A percentile compares a stretch with the other conserved stretches of the same genome.
Evolutionary conservation across 2,329 filamentous ascomycete genomes (phyloP).

Genomic region (Ophiostoma novo-ulmi): DNA sequence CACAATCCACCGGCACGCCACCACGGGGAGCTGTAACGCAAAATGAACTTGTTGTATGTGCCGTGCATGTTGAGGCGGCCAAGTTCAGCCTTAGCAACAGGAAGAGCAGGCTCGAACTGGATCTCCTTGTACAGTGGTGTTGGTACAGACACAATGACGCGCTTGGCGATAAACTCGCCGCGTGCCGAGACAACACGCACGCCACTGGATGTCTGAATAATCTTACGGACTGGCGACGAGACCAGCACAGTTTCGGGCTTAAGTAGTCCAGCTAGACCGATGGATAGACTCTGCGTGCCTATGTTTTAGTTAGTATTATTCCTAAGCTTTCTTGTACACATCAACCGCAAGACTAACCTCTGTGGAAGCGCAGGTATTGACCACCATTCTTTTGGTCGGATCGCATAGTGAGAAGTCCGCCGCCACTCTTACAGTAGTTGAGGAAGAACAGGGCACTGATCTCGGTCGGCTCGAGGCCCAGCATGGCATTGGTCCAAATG

Average conservation of each 20-base stretch:
- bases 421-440: slow-evolving; percentile 50
- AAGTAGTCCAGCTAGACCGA: slow-evolving; percentile 16
- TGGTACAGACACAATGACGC: slow-evolving; percentile 25
- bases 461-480: slow-evolving; percentile 47
- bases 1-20: slow-evolving; percentile 39
- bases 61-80: slow-evolving; percentile 38
- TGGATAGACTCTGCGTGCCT: slow-evolving; percentile 35
- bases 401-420: slow-evolving; percentile 48
- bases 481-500: slow-evolving; percentile 29
- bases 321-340: background rate
- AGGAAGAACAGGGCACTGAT: slow-evolving; percentile 51
- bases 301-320: background rate
- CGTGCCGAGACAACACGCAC: slow-evolving; percentile 15
- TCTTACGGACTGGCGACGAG: slow-evolving; percentile 18
- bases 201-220: slow-evolving; percentile 14
- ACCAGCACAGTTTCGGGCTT: slow-evolving; percentile 15
- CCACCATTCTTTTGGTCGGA: slow-evolving; percentile 50
- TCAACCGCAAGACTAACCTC: slow-evolving; percentile 33
- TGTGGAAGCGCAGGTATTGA: slow-evolving; percentile 46
- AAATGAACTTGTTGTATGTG: slow-evolving; percentile 49
- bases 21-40: slow-evolving; percentile 39
- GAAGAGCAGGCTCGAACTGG: slow-evolving; percentile 43
- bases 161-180: slow-evolving; percentile 17
- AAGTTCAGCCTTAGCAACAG: slow-evolving; percentile 29
- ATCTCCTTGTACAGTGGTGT: slow-evolving; percentile 33